phyloP scores from a whole-genome alignment of 257 asterid species.

The Forsythia suspensa region DNA sequence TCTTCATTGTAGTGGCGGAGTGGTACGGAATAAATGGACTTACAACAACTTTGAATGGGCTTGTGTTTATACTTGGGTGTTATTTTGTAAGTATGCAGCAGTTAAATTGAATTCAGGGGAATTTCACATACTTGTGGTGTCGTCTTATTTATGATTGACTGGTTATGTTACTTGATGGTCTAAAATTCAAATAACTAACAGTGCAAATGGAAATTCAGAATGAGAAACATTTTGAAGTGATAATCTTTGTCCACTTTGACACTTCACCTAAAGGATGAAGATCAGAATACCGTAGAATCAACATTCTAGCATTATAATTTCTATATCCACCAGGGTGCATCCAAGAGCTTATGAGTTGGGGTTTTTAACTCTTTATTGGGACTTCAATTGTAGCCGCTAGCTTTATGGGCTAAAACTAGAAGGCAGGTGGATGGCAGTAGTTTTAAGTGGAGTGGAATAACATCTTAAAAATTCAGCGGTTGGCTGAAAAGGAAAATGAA shows the following conservation, averaged over 20 bases:
- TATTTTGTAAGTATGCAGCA: conserved; percentile 61
- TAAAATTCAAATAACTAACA: no score
- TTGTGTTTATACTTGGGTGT: conserved; percentile 44
- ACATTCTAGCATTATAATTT: neutral
- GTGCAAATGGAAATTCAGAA: no score
- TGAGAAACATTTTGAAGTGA: no score
- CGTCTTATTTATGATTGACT: no score
- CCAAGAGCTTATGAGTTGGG: neutral
- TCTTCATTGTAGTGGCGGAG: conserved; percentile 53
- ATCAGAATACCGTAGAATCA: neutral
- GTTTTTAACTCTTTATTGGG: neutral
- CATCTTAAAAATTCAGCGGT: neutral
- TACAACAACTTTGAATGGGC: conserved; percentile 41
- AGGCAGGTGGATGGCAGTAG: neutral
- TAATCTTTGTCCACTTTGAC: no score
- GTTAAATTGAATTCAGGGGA: neutral
- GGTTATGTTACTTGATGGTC: no score
- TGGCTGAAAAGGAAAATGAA: neutral
- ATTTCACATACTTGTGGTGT: neutral
- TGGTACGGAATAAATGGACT: conserved; percentile 52
- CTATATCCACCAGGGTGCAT: neutral
- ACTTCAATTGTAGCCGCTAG: neutral
- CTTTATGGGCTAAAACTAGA: neutral
- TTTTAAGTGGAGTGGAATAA: neutral
- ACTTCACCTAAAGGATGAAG: neutral